phyloP scores from a whole-genome alignment of 2,329 filamentous ascomycete species.

The Plectosphaerella cucumerina region DNA sequence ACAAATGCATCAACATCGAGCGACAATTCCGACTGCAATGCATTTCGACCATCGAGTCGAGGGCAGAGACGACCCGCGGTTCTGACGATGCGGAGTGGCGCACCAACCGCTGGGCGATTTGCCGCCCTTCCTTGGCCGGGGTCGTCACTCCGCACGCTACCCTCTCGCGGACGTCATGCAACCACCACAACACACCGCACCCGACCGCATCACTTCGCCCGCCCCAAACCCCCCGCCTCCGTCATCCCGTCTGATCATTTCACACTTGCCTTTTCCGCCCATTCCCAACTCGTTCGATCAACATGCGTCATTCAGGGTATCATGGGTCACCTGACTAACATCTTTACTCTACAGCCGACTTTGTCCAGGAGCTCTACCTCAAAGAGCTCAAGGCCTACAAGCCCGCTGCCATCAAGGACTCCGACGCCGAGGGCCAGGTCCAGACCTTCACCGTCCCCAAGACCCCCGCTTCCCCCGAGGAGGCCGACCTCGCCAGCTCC shows the following conservation, averaged over 20 bases:
- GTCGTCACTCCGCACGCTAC: too few species aligned
- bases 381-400: conserved; percentile 96
- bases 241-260: background rate
- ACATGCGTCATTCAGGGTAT: background rate
- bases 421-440: conserved; percentile 85
- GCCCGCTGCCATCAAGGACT: conserved; percentile 73
- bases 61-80: too few species aligned
- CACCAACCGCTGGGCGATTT: too few species aligned
- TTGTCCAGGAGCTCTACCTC: conserved; percentile 97
- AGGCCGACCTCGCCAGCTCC: conserved; percentile 86
- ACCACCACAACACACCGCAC: too few species aligned
- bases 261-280: background rate
- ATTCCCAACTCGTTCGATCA: background rate
- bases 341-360: conserved; percentile 63
- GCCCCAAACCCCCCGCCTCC: background rate
- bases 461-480: conserved; percentile 84
- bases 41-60: too few species aligned
- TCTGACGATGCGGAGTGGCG: too few species aligned
- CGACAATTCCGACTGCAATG: too few species aligned
- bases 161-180: too few species aligned
- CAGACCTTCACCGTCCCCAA: conserved; percentile 80
- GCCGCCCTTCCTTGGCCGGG: too few species aligned
- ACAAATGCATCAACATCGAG: too few species aligned
- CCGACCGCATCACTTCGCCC: too few species aligned
- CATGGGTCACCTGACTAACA: background rate